A percentile compares a stretch with the other conserved stretches of the same genome.
phyloP scores from a whole-genome alignment of 2,329 filamentous ascomycete genomes.

The Fusarium acutatum region DNA sequence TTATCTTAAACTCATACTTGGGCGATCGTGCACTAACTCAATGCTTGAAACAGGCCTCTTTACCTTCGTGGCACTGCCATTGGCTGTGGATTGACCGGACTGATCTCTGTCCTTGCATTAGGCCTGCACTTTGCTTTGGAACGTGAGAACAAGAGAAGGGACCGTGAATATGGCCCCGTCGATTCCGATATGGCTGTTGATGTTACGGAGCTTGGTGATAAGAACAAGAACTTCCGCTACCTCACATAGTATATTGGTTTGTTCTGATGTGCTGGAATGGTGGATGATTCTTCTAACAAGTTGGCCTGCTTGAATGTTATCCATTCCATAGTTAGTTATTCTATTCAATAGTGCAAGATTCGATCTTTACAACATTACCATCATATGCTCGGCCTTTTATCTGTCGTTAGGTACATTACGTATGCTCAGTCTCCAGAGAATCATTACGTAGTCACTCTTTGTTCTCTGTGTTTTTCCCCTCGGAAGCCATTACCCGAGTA shows the following conservation, averaged over 20 bases:
- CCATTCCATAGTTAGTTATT: neutral
- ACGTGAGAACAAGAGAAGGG: slow-evolving; percentile 3
- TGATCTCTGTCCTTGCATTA: slow-evolving; percentile 5
- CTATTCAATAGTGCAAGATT: neutral
- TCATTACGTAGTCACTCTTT: neutral
- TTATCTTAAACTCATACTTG: neutral
- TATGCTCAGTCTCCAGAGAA: neutral
- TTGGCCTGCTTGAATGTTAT: too few species aligned
- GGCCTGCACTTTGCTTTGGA: slow-evolving; percentile 5
- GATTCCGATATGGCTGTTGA: slow-evolving; percentile 8
- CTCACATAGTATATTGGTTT: neutral
- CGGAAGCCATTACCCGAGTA: neutral
- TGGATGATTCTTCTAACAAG: fast-evolving
- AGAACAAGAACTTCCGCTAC: slow-evolving; percentile 16
- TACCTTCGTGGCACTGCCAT: slow-evolving; percentile 8
- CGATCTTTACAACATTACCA: fast-evolving
- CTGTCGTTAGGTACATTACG: fast-evolving
- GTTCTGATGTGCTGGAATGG: neutral
- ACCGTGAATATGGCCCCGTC: slow-evolving; percentile 5
- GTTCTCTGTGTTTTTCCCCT: fast-evolving
- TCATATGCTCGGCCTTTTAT: neutral
- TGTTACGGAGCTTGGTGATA: slow-evolving; percentile 13
- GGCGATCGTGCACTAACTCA: neutral
- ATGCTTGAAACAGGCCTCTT: neutral
- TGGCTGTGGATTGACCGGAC: slow-evolving; percentile 6